Percentiles rank a stretch among this genome's conserved stretches.
Evolutionary conservation across 192 early-diverging fungal species (phyloP).

Genomic region (Coemansia reversa): DNA sequence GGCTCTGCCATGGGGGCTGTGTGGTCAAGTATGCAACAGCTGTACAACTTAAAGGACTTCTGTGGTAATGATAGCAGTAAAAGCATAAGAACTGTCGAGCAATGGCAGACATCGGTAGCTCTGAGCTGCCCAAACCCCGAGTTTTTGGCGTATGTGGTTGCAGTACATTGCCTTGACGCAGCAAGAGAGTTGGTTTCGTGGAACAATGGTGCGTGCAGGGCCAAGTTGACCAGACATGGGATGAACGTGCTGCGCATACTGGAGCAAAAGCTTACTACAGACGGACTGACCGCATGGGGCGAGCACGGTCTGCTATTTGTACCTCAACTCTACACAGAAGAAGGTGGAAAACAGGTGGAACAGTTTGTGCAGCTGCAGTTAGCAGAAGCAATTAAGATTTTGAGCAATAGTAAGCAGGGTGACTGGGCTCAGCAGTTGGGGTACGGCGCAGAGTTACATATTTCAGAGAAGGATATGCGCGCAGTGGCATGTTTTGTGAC

Average conservation of each 20-base stretch:
- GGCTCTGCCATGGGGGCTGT: slow-evolving; percentile 20
- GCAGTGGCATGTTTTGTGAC: slow-evolving; percentile 21
- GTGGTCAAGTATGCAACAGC: slow-evolving; percentile 23
- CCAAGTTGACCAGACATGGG: slow-evolving; percentile 21
- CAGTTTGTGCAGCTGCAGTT: slow-evolving; percentile 20
- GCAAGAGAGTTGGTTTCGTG: slow-evolving; percentile 16
- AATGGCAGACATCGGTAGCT: slow-evolving; percentile 31
- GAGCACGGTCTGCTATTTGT: slow-evolving; percentile 17
- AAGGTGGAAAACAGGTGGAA: slow-evolving; percentile 1
- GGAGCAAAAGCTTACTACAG: slow-evolving; percentile 13
- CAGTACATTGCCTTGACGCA: slow-evolving; percentile 14
- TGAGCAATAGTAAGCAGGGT: slow-evolving; percentile 1
- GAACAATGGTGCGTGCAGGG: background rate
- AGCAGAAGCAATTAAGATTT: slow-evolving; percentile 11
- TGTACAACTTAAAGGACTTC: background rate
- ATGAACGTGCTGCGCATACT: slow-evolving; percentile 13
- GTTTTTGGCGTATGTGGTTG: slow-evolving; percentile 26
- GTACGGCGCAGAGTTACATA: background rate
- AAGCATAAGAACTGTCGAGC: background rate
- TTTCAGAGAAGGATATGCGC: slow-evolving; percentile 35
- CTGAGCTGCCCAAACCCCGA: slow-evolving; percentile 25
- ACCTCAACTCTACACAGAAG: slow-evolving; percentile 26
- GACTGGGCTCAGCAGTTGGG: slow-evolving; percentile 19
- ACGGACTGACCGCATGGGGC: slow-evolving; percentile 20
- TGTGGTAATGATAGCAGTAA: background rate